phyloP scores from a whole-genome alignment of 2,329 filamentous ascomycete genomes.

The Fusarium dimerum region DNA sequence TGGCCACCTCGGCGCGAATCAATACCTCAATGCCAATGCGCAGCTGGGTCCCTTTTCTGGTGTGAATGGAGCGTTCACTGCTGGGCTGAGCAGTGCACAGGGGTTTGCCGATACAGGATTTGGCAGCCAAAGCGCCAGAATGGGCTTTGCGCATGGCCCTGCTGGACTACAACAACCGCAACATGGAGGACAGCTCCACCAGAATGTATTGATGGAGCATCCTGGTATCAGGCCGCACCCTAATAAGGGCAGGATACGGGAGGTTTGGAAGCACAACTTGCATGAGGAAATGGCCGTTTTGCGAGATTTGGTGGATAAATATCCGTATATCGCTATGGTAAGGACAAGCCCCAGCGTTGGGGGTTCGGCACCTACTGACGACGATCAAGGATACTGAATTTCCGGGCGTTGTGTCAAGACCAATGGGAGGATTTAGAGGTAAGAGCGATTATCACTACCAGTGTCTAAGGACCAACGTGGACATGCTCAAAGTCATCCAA shows the following conservation, averaged over 20 bases:
- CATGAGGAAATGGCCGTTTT: conserved; percentile 87
- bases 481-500: conserved; percentile 96
- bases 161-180: conserved; percentile 59
- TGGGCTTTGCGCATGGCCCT: conserved; percentile 73
- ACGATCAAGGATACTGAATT: conserved; percentile 85
- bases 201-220: conserved; percentile 44
- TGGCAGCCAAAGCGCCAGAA: conserved; percentile 82
- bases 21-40: conserved; percentile 71
- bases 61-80: conserved; percentile 57
- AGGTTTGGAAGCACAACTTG: conserved; percentile 93
- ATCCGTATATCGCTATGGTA: conserved; percentile 97
- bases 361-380: conserved; percentile 15
- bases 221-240: conserved; percentile 47
- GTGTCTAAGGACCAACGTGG: conserved; percentile 94
- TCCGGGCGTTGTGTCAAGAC: conserved; percentile 92
- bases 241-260: conserved; percentile 84
- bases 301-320: conserved; percentile 81
- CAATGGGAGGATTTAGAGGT: conserved; percentile 90
- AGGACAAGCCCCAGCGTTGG: conserved; percentile 34
- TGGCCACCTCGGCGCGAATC: conserved; percentile 62
- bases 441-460: conserved; percentile 99
- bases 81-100: conserved; percentile 53
- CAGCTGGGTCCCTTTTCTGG: conserved; percentile 66
- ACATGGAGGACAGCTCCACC: conserved; percentile 46
- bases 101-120: conserved; percentile 70